phyloP scores from a whole-genome alignment of 345 rosid species.

The rapeseed (Brassica napus) region DNA sequence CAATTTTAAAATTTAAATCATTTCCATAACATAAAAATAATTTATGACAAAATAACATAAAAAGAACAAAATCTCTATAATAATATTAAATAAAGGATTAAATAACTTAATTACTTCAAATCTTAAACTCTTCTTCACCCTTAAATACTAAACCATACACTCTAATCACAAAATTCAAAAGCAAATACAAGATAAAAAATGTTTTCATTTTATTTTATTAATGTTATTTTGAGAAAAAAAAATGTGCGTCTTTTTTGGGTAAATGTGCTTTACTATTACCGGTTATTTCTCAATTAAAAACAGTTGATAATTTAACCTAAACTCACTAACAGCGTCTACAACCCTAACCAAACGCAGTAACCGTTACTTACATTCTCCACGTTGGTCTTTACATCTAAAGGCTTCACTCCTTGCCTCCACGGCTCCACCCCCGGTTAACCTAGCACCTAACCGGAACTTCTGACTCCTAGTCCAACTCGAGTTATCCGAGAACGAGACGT shows the following conservation, averaged over 20 bases:
- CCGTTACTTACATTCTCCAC: constrained; percentile 73
- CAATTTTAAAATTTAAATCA: background rate
- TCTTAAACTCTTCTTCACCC: background rate
- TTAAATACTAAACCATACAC: no score
- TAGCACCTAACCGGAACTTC: constrained; percentile 75
- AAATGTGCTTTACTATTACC: background rate
- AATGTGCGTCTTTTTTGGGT: background rate
- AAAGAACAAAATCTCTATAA: background rate
- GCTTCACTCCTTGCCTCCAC: constrained; percentile 68
- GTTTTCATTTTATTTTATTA: no score
- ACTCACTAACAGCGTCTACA: constrained; percentile 15
- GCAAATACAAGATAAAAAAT: no score
- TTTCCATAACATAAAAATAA: background rate
- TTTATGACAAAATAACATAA: background rate
- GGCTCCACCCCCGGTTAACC: constrained; percentile 41
- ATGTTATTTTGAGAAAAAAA: background rate
- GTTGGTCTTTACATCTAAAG: constrained; percentile 74
- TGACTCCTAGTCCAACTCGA: constrained; percentile 78
- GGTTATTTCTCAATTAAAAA: background rate
- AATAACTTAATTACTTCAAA: background rate
- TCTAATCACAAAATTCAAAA: background rate
- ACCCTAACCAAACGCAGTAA: constrained; percentile 7
- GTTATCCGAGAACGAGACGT: constrained; percentile 66
- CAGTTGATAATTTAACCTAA: background rate
- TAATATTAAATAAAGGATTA: background rate